phyloP scores from a whole-genome alignment of 1,284 basidiomycete species.

The Crucibulum parvulum region DNA sequence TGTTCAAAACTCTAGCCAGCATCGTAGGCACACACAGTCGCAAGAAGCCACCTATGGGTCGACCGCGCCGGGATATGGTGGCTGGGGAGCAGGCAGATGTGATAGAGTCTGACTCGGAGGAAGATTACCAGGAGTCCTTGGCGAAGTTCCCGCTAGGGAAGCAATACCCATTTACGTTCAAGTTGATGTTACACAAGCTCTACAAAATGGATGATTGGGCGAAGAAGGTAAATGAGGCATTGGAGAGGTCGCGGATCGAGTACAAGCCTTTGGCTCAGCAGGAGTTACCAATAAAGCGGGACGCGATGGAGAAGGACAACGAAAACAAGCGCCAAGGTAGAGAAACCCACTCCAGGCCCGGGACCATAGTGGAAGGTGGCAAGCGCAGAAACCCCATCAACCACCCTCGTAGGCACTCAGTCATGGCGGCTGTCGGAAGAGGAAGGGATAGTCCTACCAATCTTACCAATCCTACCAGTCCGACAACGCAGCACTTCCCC shows the following conservation, averaged over 20 bases:
- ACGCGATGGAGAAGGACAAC: conserved; percentile 10
- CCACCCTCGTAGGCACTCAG: no score
- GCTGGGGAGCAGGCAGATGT: not conserved
- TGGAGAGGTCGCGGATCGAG: conserved; percentile 58
- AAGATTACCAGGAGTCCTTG: conserved; percentile 28
- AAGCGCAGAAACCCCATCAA: no score
- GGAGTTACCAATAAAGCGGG: conserved; percentile 6
- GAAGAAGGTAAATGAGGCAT: conserved; percentile 58
- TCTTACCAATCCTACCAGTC: no score
- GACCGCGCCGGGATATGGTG: conserved; percentile 1
- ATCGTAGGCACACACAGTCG: conserved; percentile 40
- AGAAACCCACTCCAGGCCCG: conserved; percentile 1
- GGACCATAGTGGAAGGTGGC: conserved; percentile 6
- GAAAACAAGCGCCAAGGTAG: not conserved
- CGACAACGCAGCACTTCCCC: not conserved
- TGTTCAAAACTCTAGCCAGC: conserved; percentile 49
- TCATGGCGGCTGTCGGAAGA: no score
- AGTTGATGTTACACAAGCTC: conserved; percentile 67
- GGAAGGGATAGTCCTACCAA: no score
- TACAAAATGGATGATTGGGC: conserved; percentile 68
- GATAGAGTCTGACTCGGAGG: conserved; percentile 14
- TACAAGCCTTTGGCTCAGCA: conserved; percentile 58
- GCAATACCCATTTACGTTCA: conserved; percentile 66
- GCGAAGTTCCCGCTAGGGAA: conserved; percentile 50
- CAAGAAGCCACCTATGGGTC: conserved; percentile 10